A percentile compares a stretch with the other conserved stretches of the same genome.
Evolutionary conservation across 345 rosid genomes (phyloP).

Genomic region (Moringa oleifera): DNA sequence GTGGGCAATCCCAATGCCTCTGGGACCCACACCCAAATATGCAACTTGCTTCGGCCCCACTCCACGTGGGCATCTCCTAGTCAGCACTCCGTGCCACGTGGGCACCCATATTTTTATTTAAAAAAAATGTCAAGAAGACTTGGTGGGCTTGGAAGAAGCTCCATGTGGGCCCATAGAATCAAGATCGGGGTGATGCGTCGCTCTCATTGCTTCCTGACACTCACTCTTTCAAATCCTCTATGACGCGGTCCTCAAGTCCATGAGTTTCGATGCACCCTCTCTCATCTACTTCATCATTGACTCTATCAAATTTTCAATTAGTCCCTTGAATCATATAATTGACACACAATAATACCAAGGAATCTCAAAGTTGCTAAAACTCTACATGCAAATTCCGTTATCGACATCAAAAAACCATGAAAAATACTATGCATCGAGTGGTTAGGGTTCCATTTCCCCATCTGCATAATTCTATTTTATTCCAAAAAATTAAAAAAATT

Average conservation of each 20-base stretch:
- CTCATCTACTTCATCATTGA: not conserved
- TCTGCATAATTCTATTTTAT: no score
- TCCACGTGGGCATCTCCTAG: constrained; percentile 1
- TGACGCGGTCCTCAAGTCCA: no score
- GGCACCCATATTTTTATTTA: no score
- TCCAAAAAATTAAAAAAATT: no score
- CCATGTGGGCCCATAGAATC: constrained; percentile 22
- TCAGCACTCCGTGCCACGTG: not conserved
- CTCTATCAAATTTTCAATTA: not conserved
- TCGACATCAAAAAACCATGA: constrained; percentile 6
- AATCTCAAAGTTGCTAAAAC: constrained; percentile 13
- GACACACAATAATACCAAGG: not conserved
- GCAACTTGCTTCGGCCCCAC: not conserved
- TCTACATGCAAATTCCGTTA: constrained; percentile 5
- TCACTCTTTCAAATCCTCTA: constrained; percentile 23
- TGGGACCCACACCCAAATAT: not conserved
- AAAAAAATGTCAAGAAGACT: no score
- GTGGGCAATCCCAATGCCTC: constrained; percentile 27
- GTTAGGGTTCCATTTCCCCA: not conserved
- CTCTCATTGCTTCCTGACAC: constrained; percentile 38
- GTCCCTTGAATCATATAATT: constrained; percentile 8
- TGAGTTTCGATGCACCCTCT: not conserved
- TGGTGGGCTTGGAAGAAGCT: not conserved
- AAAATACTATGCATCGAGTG: constrained; percentile 3
- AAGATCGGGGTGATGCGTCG: constrained; percentile 20